Evolutionary conservation across 768 basidiomycete species (phyloP).

Genomic region (Phallus indusiatus): DNA sequence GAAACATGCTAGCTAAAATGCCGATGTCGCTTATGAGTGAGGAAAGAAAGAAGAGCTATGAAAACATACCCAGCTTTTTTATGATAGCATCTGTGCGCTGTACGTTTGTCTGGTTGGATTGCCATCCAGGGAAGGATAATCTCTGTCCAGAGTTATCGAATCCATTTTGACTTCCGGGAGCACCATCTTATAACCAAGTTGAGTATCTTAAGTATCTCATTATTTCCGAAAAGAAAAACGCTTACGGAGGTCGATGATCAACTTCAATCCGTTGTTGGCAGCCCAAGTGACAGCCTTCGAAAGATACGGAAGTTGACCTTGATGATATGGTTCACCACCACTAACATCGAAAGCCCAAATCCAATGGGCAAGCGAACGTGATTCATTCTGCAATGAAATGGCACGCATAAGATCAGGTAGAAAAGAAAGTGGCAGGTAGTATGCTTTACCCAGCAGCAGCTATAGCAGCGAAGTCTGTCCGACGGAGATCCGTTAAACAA

Average conservation of each 20-base stretch:
- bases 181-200: conserved; percentile 23
- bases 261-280: conserved; percentile 55
- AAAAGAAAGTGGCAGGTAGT: conserved; percentile 10
- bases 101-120: conserved; percentile 54
- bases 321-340: conserved; percentile 68
- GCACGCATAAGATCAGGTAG: conserved; percentile 5
- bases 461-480: conserved; percentile 60
- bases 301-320: conserved; percentile 70
- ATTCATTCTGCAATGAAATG: conserved; percentile 45
- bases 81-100: conserved; percentile 62
- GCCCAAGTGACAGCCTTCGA: conserved; percentile 65
- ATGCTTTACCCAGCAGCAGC: conserved; percentile 58
- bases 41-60: not conserved
- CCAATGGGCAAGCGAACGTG: conserved; percentile 82
- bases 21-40: not conserved
- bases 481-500: not conserved
- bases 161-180: conserved; percentile 81
- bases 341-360: conserved; percentile 82
- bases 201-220: not conserved
- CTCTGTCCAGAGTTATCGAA: conserved; percentile 81
- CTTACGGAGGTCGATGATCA: conserved; percentile 74
- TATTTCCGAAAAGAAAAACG: not conserved
- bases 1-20: conserved; percentile 41
- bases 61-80: conserved; percentile 23
- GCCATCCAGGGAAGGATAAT: conserved; percentile 57